Evolutionary conservation across 139 green algal species (phyloP), one percentile per base, ranked within the genome.

Genomic region (Tetraselmis chui): DNA sequence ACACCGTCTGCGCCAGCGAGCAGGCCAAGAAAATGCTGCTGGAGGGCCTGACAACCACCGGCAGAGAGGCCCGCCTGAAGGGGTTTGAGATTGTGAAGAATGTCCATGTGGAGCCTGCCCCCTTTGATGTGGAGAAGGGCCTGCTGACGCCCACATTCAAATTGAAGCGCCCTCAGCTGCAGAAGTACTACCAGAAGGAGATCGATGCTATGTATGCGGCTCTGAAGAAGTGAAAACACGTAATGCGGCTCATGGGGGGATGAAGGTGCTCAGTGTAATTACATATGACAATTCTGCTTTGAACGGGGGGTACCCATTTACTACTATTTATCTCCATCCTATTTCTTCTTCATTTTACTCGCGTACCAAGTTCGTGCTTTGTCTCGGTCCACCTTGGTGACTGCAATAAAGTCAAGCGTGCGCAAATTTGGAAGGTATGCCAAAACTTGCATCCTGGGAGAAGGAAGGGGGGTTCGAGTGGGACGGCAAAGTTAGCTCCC

Each of bases 11-110:
- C 84, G 74, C 75, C 67, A 30, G 90, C 32, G 2, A 78, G 0
- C 79, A 82, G 28, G 82, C 89, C 11, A 82, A 84, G 23, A 59
- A 86, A 28, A 83, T 77, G 30, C 59, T 94, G 59, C 83, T 93
- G 58, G 76, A 83, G 23, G 76, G 86, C 32, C 85, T 96, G 27
- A 89, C 83, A 1, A 76, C 81, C 2, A 91, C 89, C 22, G 95
- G 80, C 83, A 98, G 98, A 86, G 94, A 89, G 59, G 92, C 87
- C 80, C 95, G 94, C 86, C 89, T 99, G 29, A 96, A 96, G 89
- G 93, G 93, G 80, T 97, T 94, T 84, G 93, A 97, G 90, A 83
- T 92, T 0, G 80, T 95, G 59, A 93, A 91, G 85, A 89, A 82
- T 0, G 80, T 98, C 11, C 29, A 91, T 80, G 78, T 97, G 32